Evolutionary conservation across 306 rosid genomes (phyloP).

Genomic region (Medicago arabica): DNA sequence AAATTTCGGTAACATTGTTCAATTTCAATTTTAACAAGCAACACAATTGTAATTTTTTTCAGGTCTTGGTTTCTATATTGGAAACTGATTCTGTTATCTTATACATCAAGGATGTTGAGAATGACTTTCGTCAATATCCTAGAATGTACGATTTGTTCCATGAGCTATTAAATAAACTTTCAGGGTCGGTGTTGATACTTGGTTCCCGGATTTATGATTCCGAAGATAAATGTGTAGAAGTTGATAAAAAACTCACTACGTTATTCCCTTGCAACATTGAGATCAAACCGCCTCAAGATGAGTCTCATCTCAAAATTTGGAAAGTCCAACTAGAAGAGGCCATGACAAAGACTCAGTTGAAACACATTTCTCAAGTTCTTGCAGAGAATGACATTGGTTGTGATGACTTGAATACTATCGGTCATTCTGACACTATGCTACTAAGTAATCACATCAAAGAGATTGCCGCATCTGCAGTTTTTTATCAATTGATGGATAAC

Average conservation of each 20-base stretch:
- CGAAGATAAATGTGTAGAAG: slow-evolving; percentile 50
- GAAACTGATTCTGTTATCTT: slow-evolving; percentile 75
- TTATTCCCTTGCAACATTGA: slow-evolving; percentile 69
- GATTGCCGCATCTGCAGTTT: slow-evolving; percentile 72
- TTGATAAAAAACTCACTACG: slow-evolving; percentile 55
- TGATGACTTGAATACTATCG: slow-evolving; percentile 69
- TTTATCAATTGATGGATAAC: slow-evolving; percentile 65
- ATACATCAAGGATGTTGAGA: slow-evolving; percentile 77
- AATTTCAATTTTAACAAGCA: slow-evolving; percentile 19
- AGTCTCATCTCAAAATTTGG: slow-evolving; percentile 58
- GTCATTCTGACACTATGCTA: slow-evolving; percentile 60
- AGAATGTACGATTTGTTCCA: slow-evolving; percentile 65
- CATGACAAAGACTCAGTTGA: slow-evolving; percentile 59
- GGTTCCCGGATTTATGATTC: slow-evolving; percentile 67
- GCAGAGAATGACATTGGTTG: slow-evolving; percentile 84
- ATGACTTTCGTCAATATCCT: slow-evolving; percentile 61
- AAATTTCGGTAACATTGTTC: slow-evolving; percentile 9
- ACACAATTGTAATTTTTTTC: slow-evolving; percentile 30
- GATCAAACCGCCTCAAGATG: slow-evolving; percentile 71
- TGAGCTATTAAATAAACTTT: slow-evolving; percentile 68
- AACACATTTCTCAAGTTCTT: slow-evolving; percentile 75
- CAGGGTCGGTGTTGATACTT: slow-evolving; percentile 79
- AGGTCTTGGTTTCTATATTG: slow-evolving; percentile 76
- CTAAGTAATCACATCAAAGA: slow-evolving; percentile 69
- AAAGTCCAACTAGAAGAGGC: slow-evolving; percentile 67